Conservation (phyloP, 768 basidiomycete species). For the Asterophora lycoperdoides region DNA sequence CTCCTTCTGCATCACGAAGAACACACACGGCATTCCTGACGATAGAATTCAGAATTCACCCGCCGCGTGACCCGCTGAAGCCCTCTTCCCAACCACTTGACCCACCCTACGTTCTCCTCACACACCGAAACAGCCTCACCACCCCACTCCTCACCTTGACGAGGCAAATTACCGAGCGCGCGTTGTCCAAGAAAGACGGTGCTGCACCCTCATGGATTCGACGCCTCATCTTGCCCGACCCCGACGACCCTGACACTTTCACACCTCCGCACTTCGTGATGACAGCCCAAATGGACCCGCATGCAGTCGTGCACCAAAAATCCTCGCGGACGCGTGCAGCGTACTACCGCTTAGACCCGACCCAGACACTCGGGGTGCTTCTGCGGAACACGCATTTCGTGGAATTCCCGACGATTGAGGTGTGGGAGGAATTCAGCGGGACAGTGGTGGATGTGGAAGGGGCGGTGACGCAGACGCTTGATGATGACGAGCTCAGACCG, state of each 20-base stretch:
- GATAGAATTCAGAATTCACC: conserved; percentile 67
- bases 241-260: conserved; percentile 55
- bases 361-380: conserved; percentile 39
- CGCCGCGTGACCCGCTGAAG: conserved; percentile 41
- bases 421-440: conserved; percentile 69
- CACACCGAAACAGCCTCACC: conserved; percentile 58
- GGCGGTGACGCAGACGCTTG: conserved; percentile 28
- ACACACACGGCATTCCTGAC: conserved; percentile 66
- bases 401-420: conserved; percentile 80
- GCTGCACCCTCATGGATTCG: conserved; percentile 52
- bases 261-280: conserved; percentile 58
- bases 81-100: conserved; percentile 31
- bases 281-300: conserved; percentile 38
- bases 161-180: conserved; percentile 28
- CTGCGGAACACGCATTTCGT: conserved; percentile 65
- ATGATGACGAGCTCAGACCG: conserved; percentile 30
- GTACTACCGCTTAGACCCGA: conserved; percentile 57
- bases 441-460: conserved; percentile 55
- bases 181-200: conserved; percentile 31
- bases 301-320: conserved; percentile 21
- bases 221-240: conserved; percentile 46
- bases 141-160: conserved; percentile 45
- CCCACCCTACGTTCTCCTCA: conserved; percentile 48
- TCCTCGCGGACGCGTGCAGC: conserved; percentile 24
- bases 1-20: conserved; percentile 32